Conservation (phyloP, 202 grass and related monocot genomes). For the Carex sylvatica region DNA sequence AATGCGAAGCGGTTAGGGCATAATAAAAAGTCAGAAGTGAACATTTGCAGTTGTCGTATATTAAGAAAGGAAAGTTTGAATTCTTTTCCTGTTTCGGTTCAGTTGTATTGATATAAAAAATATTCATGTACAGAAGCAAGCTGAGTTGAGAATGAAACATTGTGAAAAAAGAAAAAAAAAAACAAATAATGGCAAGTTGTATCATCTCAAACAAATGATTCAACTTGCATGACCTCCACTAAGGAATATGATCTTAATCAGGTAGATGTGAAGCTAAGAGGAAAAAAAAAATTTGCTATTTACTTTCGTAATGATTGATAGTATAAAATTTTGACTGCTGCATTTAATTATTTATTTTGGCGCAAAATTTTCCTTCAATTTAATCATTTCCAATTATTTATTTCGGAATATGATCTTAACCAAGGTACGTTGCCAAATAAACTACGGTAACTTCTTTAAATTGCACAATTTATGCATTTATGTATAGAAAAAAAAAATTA, state of each 20-base stretch:
- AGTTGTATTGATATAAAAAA: not conserved
- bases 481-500: not conserved
- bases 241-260: not conserved
- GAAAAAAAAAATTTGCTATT: not conserved
- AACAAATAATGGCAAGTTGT: not conserved
- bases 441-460: not conserved
- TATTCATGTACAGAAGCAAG: not conserved
- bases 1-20: not conserved
- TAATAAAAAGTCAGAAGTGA: not conserved
- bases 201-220: not conserved
- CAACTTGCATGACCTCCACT: not conserved
- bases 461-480: not conserved
- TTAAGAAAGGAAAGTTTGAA: not conserved
- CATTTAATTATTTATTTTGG: not conserved
- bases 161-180: not conserved
- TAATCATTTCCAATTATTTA: not conserved
- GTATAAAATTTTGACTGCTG: not conserved
- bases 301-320: not conserved
- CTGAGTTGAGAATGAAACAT: not conserved
- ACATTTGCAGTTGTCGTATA: not conserved
- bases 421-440: not conserved
- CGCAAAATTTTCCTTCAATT: not conserved
- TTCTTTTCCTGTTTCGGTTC: not conserved
- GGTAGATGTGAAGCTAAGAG: not conserved
- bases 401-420: no score